Evolutionary conservation across 2,329 filamentous ascomycete species (phyloP).

Genomic region (Trichoderma guizhouense): DNA sequence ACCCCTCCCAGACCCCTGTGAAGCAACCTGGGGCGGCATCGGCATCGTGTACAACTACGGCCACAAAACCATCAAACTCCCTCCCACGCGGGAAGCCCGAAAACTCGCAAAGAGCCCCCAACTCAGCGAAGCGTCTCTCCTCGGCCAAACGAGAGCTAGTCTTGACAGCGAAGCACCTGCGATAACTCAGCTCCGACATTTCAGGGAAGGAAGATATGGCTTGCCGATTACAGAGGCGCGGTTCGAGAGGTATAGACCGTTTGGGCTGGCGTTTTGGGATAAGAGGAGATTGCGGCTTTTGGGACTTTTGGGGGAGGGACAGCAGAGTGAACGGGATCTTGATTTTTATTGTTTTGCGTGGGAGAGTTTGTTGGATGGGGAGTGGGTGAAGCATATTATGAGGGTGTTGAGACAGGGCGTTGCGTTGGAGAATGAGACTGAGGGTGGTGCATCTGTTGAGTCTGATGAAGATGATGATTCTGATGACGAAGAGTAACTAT

Average conservation of each 20-base stretch:
- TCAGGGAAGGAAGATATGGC: neutral
- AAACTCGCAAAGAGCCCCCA: neutral
- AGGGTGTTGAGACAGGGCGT: neutral
- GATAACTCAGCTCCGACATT: neutral
- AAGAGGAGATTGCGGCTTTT: conserved; percentile 19
- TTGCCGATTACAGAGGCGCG: neutral
- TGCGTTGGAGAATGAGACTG: neutral
- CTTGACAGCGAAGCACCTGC: neutral
- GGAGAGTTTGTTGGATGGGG: neutral
- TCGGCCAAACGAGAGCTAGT: neutral
- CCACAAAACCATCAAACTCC: neutral
- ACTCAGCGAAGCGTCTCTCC: neutral
- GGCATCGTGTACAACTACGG: neutral
- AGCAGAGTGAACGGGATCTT: neutral
- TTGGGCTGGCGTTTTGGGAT: conserved; percentile 24
- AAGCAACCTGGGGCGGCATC: neutral
- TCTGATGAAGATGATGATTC: neutral
- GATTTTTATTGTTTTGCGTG: conserved; percentile 13
- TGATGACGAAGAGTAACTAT: neutral
- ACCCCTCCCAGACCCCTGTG: neutral
- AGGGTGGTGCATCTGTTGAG: neutral
- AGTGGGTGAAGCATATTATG: neutral
- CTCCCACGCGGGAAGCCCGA: neutral
- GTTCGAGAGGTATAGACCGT: conserved; percentile 20
- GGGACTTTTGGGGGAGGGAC: conserved; percentile 9